Percentiles rank a stretch among this genome's conserved stretches.
Evolutionary conservation across 140 eudicot genomes (phyloP).

Genomic region (Ambrosia hybrid): DNA sequence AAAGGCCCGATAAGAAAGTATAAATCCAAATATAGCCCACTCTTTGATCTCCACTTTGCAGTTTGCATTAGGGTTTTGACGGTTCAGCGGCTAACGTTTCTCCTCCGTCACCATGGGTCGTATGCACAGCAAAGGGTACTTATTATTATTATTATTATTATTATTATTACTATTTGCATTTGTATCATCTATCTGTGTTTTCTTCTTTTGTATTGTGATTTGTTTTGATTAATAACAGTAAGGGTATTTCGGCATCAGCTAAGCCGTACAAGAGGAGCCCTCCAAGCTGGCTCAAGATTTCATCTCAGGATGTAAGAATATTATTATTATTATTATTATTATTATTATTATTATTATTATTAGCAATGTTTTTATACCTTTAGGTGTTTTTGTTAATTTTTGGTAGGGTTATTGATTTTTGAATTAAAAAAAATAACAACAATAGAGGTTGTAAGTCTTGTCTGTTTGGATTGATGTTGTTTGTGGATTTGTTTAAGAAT

Average conservation of each 20-base stretch:
- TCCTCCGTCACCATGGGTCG: constrained; percentile 46
- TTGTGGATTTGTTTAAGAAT: no score
- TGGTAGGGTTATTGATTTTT: no score
- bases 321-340: background rate
- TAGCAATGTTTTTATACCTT: no score
- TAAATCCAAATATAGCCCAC: constrained; percentile 17
- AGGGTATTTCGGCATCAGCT: constrained; percentile 57
- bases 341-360: no score
- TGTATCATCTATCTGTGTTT: background rate
- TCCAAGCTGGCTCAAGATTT: constrained; percentile 54
- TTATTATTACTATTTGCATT: background rate
- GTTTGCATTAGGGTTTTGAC: constrained; percentile 29
- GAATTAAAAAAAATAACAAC: no score
- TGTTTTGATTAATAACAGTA: no score
- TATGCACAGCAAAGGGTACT: constrained; percentile 50
- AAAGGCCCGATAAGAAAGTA: no score
- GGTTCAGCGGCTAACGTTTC: constrained; percentile 16
- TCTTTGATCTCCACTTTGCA: background rate
- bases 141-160: background rate
- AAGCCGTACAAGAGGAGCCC: constrained; percentile 50
- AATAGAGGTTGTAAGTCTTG: no score
- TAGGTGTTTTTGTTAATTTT: no score
- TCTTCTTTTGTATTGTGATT: no score
- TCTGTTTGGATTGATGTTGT: no score
- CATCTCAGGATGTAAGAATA: constrained; percentile 44